Evolutionary conservation across 2,329 filamentous ascomycete species (phyloP), one percentile per base, ranked within the genome.

Genomic region (Colletotrichum eleusines): DNA sequence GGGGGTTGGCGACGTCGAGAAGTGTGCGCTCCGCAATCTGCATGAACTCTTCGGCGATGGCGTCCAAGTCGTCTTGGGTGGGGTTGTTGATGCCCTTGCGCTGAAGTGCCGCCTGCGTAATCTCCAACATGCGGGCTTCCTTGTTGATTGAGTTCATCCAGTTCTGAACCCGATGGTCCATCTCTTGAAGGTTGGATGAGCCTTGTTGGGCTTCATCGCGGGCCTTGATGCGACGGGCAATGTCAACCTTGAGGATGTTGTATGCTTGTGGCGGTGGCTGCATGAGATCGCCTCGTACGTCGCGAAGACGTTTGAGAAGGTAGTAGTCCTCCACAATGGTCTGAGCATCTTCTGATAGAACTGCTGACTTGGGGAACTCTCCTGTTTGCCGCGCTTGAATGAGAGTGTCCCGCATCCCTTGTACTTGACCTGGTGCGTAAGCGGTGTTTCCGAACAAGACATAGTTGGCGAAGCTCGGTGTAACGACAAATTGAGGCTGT

Each of bases 141-240:
- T 54, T 59, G 23, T 54, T 59, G 58, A 71, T 71, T 23, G 69
- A 63, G 46, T 33, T 58, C 69, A 71, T 71, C 69, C 69, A 71
- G 46, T 33, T 33, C 31, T 71, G 69, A n/a, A 71, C 53, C 62
- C 69, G 58, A 7, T 53, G 44, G 38, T 69, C 69, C 38, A 63
- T 46, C 51, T 69, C 58, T 69, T 63, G 18, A 8, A 69, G 53
- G 20, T 38, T 38, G 44, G 20, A n/a, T 18, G 64, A 59, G 31
- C 77, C 63, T 64, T 72, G 26, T 50, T 76, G 31, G 73, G 73
- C 48, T 28, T 76, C 73, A 71, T 84, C 81, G 2, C 83, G 81
- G 23, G 80, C 77, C 4, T 75, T 74, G 55, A 84, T 82, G 5
- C 74, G 74, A 5, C 78, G 78, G 3, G 78, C 73, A 20, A 83